Evolutionary conservation across 2,329 filamentous ascomycete genomes (phyloP).

Genomic region (Raffaelea ambrosiae): DNA sequence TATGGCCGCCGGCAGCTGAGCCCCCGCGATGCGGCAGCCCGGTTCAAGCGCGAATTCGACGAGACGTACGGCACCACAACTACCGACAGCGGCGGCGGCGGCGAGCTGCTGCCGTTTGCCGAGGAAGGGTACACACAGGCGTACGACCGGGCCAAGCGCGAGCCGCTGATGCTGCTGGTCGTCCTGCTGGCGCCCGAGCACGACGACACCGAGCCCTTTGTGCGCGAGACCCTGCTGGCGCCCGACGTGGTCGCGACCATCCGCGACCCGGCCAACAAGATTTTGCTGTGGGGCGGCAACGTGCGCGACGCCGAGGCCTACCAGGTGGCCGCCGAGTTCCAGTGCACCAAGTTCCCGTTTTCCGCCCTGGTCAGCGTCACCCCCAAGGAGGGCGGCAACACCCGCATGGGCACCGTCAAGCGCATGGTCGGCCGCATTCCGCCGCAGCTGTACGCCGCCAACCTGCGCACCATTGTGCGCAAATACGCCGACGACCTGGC

Average conservation of each 20-base stretch:
- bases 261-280: constrained; percentile 64
- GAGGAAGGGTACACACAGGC: constrained; percentile 90
- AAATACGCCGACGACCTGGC: constrained; percentile 70
- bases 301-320: constrained; percentile 91
- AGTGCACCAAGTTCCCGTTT: constrained; percentile 89
- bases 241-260: constrained; percentile 67
- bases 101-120: constrained; percentile 58
- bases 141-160: constrained; percentile 79
- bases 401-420: constrained; percentile 84
- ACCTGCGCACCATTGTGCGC: constrained; percentile 64
- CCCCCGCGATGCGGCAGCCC: constrained; percentile 77
- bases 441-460: constrained; percentile 62
- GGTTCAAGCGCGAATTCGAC: constrained; percentile 89
- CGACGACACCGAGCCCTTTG: constrained; percentile 79
- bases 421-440: constrained; percentile 67
- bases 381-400: constrained; percentile 59
- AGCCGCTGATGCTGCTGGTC: constrained; percentile 86
- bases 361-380: constrained; percentile 80
- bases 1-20: constrained; percentile 56
- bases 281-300: constrained; percentile 88
- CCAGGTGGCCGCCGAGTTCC: constrained; percentile 79
- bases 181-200: constrained; percentile 87
- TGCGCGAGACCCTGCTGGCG: constrained; percentile 71
- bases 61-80: constrained; percentile 77
- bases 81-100: no score